These are phyloP conservation scores for Eucalyptus melliodora DNA, from an alignment of 345 rosid species.

Conservation along the genomic window DNA sequence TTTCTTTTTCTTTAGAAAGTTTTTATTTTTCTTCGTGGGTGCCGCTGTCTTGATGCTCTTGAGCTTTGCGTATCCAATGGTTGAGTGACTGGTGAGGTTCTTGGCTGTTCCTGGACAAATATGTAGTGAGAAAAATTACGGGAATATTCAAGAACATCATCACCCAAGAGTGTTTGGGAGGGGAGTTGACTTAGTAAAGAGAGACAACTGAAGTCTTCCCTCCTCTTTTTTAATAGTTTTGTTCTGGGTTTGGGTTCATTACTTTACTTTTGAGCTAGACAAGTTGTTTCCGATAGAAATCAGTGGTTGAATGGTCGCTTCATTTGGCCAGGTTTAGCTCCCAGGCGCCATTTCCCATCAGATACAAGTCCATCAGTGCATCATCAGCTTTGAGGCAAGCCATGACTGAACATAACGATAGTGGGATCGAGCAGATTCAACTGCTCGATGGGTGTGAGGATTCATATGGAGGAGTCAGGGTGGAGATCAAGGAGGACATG, in stretches of 20 bases:
- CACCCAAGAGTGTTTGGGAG: neutral
- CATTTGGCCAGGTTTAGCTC: neutral
- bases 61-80: neutral
- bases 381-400: neutral
- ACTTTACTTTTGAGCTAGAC: neutral
- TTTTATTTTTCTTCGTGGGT: neutral
- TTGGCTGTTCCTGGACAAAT: neutral
- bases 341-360: no score
- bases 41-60: neutral
- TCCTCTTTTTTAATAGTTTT: neutral
- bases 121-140: neutral
- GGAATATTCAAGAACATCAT: neutral
- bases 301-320: neutral
- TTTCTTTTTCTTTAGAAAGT: neutral
- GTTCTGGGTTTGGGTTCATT: neutral
- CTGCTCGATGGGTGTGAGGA: conserved; percentile 30
- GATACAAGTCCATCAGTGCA: neutral
- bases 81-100: neutral
- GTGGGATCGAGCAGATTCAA: neutral
- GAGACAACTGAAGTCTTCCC: neutral
- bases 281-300: neutral
- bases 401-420: neutral
- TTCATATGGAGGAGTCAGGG: conserved; percentile 33
- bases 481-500: conserved; percentile 23
- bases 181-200: neutral